Base-by-base conservation (phyloP, 2,329 filamentous ascomycete species). In the Mycogone perniciosa region DNA sequence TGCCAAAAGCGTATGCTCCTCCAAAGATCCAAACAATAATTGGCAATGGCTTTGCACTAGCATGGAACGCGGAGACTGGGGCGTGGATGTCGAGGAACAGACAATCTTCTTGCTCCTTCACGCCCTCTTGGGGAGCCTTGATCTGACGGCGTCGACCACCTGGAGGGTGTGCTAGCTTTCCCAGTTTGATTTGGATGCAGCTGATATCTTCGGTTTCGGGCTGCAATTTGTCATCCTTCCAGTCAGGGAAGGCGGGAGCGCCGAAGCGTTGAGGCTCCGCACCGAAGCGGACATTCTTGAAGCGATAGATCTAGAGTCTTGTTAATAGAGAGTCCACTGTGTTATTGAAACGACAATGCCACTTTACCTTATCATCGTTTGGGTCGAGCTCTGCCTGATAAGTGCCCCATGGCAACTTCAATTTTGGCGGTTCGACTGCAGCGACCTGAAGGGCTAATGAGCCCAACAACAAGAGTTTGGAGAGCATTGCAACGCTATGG, bases 1-100 rank as follows among this genome's bases (percentile, higher is more conserved):
- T 65, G 27, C 73, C 73, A n/a, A 67, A 64, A 2, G 66, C 62
- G 55, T 70, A 77, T 13, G 65, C 73, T 3, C 73, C 74, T 5
- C 74, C 74, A 55, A 71, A 72, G 26, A 77, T 62, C 66, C 67
- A 77, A 6, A 74, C 67, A 11, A 72, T 60, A 2, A 77, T 72
- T 2, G 73, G 73, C 6, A 77, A 59, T 44, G 61, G 62, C n/a
- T 62, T 54, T 1, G 59, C 61, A 9, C 66, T 63, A 29, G 67
- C 60, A 13, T 65, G 57, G 20, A 75, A 58, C 0, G 70, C 72
- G 49, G 68, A 68, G 6, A 62, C 65, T 4, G 75, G 75, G 1
- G 75, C 73, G 39, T 71, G 71, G n/a, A 77, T 56, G 55, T 78
- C 74, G 9, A 77, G 67, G 55, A 75, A 75, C 2, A 78, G 65